phyloP scores from a whole-genome alignment of 495 filamentous ascomycete species.

The Aspergillus ellipticus region DNA sequence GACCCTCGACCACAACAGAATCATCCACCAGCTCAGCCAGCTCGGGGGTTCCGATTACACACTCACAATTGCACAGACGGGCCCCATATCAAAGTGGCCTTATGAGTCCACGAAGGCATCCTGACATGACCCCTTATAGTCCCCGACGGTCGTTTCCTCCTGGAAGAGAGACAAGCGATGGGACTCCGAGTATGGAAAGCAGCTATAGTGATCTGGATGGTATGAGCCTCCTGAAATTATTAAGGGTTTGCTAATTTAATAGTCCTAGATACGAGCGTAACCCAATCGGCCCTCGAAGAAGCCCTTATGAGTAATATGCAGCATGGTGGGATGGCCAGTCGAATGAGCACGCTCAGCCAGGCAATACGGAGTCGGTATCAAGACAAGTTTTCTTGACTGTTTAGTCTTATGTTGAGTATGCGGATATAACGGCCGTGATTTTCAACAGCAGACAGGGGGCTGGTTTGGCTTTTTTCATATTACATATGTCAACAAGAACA shows the following conservation, averaged over 20 bases:
- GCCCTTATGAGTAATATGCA: conserved; percentile 91
- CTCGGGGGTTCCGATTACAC: conserved; percentile 30
- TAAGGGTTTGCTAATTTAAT: not conserved
- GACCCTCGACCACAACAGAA: conserved; percentile 52
- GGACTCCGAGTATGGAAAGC: conserved; percentile 93
- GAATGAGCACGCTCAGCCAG: conserved; percentile 82
- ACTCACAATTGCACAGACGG: conserved; percentile 16
- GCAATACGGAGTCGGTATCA: conserved; percentile 50
- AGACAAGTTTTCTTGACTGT: not conserved
- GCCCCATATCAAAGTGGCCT: conserved; percentile 23
- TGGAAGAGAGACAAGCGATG: conserved; percentile 71
- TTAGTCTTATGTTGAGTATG: too few relatives aligned
- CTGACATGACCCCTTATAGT: conserved; percentile 55
- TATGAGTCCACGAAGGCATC: conserved; percentile 52
- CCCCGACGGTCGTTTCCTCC: conserved; percentile 48
- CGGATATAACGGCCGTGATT: too few relatives aligned
- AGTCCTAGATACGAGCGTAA: conserved; percentile 78
- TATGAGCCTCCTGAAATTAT: conserved; percentile 35
- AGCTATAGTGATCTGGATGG: conserved; percentile 97
- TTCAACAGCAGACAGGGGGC: too few relatives aligned
- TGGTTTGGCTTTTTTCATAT: too few relatives aligned
- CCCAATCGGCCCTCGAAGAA: conserved; percentile 90
- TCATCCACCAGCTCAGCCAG: conserved; percentile 60
- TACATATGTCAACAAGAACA: too few relatives aligned
- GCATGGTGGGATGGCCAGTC: conserved; percentile 73